These are phyloP conservation scores for Cunninghamia lanceolata DNA, from an alignment of 75 land plant genomes.

Conservation along the genomic window DNA sequence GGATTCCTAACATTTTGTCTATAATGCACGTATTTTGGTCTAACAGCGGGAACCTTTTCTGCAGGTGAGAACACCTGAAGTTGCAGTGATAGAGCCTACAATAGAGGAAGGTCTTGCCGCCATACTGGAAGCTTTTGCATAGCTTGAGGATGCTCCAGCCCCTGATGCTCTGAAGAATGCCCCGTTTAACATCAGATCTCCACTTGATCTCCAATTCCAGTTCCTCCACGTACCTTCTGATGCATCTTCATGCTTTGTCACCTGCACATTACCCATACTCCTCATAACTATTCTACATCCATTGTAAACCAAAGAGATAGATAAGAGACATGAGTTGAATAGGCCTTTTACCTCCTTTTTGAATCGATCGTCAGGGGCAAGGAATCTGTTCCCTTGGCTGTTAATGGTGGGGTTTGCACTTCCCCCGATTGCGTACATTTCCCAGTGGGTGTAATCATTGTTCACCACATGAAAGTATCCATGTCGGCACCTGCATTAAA, in stretches of 20 bases:
- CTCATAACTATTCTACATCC: neutral
- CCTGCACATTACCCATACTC: conserved; percentile 18
- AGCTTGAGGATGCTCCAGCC: conserved; percentile 19
- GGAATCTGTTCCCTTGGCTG: conserved; percentile 84
- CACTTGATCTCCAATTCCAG: conserved; percentile 43
- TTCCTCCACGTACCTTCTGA: too few relatives aligned
- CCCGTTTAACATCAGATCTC: conserved; percentile 49
- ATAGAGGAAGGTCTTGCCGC: conserved; percentile 20
- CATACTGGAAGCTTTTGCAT: conserved; percentile 26
- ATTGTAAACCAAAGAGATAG: too few relatives aligned
- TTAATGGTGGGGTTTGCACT: conserved; percentile 86
- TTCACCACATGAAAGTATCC: conserved; percentile 93
- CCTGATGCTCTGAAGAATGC: conserved; percentile 42
- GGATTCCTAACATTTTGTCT: too few relatives aligned
- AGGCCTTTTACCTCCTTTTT: conserved; percentile 57
- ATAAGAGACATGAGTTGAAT: neutral
- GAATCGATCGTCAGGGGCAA: conserved; percentile 51
- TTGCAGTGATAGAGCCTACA: conserved; percentile 16
- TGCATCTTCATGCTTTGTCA: conserved; percentile 37
- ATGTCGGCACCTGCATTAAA: conserved; percentile 62
- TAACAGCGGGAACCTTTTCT: conserved; percentile 10
- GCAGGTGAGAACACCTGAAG: conserved; percentile 24
- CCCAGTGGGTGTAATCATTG: conserved; percentile 90
- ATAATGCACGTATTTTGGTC: too few relatives aligned
- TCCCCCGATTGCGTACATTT: conserved; percentile 95